Evolutionary conservation across 192 early-diverging fungal species (phyloP), one percentile per base, ranked within the genome.

Genomic region (Umbelopsis vinacea): DNA sequence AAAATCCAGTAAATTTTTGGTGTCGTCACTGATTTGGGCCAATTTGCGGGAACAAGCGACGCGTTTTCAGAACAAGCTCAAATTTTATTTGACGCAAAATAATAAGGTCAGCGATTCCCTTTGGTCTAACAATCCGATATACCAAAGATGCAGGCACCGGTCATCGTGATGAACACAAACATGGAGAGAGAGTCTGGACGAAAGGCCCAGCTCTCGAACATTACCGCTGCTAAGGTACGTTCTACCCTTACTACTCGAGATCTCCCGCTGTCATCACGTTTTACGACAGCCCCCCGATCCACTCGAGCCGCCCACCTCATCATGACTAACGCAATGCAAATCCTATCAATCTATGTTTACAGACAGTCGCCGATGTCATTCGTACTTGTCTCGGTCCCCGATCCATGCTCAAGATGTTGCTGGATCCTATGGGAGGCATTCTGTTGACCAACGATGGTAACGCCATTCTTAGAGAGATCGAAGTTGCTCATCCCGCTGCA

Each of bases 361-460:
- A 95, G 92, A 97, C 95, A 35, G 95, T 99, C 43, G 93, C 98
- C 38, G 98, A 99, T 82, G 93, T 99, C 66, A 97, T 98, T 76
- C 95, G 97, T 77, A 98, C 96, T 45, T 99, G 96, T 84, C 87
- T 99, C 37, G 97, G 97, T 40, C 97, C 98, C 14, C 91, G 95
- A 45, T 96, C 98, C 46, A 99, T 99, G 98, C 87, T 99, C 71
- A 99, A 99, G 85, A 98, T 99, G 98, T 88, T 99, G 71, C 80
- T 99, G 76, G 98, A 99, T 83, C 98, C 98, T 22, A 99, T 99
- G 98, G 98, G 98, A 77, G 98, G 98, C 40, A 94, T 99, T 71
- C 93, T 97, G 7, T 82, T 99, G 78, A 99, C 98, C 35, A 98
- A 98, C 83, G 98, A 99, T 76, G 98, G 98, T 71, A 97, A 97